phyloP scores from a whole-genome alignment of 306 rosid species.

The Nissolia schottii region DNA sequence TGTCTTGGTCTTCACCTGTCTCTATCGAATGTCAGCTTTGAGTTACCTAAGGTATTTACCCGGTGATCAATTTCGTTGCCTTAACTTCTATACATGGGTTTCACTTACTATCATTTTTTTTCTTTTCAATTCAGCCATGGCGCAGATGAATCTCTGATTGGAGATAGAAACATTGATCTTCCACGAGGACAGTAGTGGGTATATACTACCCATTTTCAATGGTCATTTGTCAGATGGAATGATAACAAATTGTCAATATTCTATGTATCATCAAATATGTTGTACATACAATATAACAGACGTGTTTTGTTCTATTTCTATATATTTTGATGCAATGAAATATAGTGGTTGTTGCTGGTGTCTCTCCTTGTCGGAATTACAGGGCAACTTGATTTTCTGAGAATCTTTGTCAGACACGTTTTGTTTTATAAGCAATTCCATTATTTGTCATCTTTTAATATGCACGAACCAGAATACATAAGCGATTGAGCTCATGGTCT shows the following conservation, averaged over 20 bases:
- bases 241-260: constrained; percentile 12
- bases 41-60: constrained; percentile 73
- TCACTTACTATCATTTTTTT: background rate
- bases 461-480: no score
- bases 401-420: no score
- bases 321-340: background rate
- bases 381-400: no score
- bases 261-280: background rate
- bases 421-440: no score
- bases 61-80: background rate
- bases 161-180: constrained; percentile 54
- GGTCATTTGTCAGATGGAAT: constrained; percentile 4
- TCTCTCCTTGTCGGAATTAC: background rate
- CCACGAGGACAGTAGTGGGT: constrained; percentile 47
- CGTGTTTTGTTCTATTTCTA: background rate
- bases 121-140: constrained; percentile 57
- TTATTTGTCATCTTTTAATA: no score
- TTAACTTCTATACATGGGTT: background rate
- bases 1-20: constrained; percentile 85
- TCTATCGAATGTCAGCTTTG: constrained; percentile 93
- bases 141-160: constrained; percentile 51
- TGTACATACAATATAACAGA: constrained; percentile 31
- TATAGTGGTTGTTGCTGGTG: background rate
- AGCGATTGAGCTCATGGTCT: no score
- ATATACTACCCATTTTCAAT: background rate